Percentiles rank a stretch among this genome's conserved stretches.
Conservation (phyloP, 495 filamentous ascomycete species). For the Friedmanniomyces endolithicus region DNA sequence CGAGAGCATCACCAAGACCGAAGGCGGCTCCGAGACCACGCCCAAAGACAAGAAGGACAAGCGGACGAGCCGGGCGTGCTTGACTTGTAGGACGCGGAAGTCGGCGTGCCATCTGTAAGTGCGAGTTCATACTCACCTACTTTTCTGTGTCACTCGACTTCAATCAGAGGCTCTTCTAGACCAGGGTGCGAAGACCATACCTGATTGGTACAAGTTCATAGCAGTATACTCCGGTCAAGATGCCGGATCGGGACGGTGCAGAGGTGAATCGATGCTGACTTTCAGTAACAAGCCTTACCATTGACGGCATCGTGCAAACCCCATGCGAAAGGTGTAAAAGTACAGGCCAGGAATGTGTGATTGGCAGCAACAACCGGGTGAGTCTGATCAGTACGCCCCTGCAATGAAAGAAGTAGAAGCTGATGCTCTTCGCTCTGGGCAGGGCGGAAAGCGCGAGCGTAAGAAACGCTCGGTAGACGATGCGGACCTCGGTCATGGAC, state of each 20-base stretch:
- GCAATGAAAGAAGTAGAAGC: no score
- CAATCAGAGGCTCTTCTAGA: no score
- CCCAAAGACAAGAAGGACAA: slow-evolving; percentile 26
- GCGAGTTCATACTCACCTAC: not conserved
- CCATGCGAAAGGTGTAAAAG: slow-evolving; percentile 49
- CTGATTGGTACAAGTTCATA: no score
- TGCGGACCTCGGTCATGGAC: slow-evolving; percentile 20
- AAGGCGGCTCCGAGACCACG: not conserved
- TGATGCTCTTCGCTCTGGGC: no score
- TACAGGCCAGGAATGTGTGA: slow-evolving; percentile 47
- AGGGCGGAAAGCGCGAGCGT: slow-evolving; percentile 50
- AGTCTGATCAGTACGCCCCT: no score
- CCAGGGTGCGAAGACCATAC: no score
- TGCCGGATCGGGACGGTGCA: no score
- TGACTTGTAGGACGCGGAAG: slow-evolving; percentile 51
- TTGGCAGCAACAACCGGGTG: slow-evolving; percentile 49
- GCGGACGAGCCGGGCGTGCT: slow-evolving; percentile 49
- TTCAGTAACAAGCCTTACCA: slow-evolving; percentile 13
- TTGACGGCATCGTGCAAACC: slow-evolving; percentile 32
- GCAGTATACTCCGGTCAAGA: no score
- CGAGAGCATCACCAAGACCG: not conserved
- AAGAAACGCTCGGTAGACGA: slow-evolving; percentile 11
- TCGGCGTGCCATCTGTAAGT: slow-evolving; percentile 52
- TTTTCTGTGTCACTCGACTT: no score
- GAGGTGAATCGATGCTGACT: not conserved